Evolutionary conservation across 495 filamentous ascomycete species (phyloP).

Genomic region (Friedmanniomyces endolithicus): DNA sequence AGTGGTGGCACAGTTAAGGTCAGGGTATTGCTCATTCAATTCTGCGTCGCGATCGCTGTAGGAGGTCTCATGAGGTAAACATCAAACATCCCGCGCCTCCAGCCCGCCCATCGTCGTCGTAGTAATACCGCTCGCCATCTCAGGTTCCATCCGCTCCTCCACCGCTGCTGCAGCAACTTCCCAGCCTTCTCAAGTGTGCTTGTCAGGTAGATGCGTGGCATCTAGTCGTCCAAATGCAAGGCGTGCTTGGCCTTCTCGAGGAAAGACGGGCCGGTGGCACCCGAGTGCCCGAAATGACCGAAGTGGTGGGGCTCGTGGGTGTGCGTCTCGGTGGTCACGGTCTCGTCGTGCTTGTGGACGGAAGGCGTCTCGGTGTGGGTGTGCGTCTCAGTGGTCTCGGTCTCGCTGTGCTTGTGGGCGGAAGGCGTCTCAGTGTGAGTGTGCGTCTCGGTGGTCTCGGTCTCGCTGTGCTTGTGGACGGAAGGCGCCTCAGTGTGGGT

Average conservation of each 20-base stretch:
- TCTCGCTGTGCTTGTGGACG: too few relatives aligned
- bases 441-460: too few relatives aligned
- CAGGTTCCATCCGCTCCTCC: neutral
- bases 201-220: neutral
- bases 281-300: constrained; percentile 37
- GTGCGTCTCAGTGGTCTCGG: too few relatives aligned
- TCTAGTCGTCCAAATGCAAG: neutral
- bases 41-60: neutral
- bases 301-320: constrained; percentile 33
- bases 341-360: too few relatives aligned
- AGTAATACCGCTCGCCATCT: neutral
- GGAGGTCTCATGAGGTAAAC: neutral
- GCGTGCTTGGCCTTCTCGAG: constrained; percentile 35
- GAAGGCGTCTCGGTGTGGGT: too few relatives aligned
- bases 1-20: neutral
- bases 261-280: constrained; percentile 41
- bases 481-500: too few relatives aligned
- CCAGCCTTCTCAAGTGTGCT: neutral
- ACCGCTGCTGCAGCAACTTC: too few relatives aligned
- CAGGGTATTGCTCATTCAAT: neutral
- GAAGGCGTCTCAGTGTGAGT: too few relatives aligned
- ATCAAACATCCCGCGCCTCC: neutral
- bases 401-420: too few relatives aligned
- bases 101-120: neutral
- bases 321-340: constrained; percentile 36